A percentile compares a stretch with the other conserved stretches of the same genome.
phyloP scores from a whole-genome alignment of 2,329 filamentous ascomycete species.

The Phialophora tarda region DNA sequence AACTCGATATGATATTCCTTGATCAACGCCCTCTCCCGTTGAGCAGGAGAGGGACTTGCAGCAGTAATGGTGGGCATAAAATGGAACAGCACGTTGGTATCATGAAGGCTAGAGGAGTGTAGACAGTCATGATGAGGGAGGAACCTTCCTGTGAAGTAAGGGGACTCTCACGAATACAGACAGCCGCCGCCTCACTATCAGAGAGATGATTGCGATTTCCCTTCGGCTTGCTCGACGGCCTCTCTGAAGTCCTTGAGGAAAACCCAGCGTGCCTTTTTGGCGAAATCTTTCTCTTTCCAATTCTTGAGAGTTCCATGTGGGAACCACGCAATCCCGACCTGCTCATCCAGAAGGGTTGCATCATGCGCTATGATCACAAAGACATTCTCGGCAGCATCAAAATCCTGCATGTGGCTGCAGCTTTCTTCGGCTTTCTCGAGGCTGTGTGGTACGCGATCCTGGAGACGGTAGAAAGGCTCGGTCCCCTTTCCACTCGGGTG shows the following conservation, averaged over 20 bases:
- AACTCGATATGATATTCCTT: too few relatives aligned
- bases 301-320: constrained; percentile 43
- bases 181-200: not conserved
- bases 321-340: constrained; percentile 37
- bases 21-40: too few relatives aligned
- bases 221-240: not conserved
- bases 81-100: constrained; percentile 3
- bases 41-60: too few relatives aligned
- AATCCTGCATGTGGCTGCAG: constrained; percentile 38
- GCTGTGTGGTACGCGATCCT: constrained; percentile 1
- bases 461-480: constrained; percentile 26
- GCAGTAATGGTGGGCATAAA: not conserved
- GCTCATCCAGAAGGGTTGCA: constrained; percentile 27
- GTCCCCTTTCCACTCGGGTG: not conserved
- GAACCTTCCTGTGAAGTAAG: not conserved
- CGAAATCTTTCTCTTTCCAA: constrained; percentile 45
- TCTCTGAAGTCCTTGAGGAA: constrained; percentile 20
- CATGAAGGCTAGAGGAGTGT: not conserved
- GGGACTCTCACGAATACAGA: not conserved
- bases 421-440: constrained; percentile 31
- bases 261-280: constrained; percentile 26
- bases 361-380: constrained; percentile 43
- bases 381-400: constrained; percentile 41
- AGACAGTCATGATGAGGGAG: not conserved
- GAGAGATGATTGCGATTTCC: not conserved